These are phyloP conservation scores for Aspergillus jensenii DNA, from an alignment of 2,329 filamentous ascomycete genomes.

Conservation along the genomic window DNA sequence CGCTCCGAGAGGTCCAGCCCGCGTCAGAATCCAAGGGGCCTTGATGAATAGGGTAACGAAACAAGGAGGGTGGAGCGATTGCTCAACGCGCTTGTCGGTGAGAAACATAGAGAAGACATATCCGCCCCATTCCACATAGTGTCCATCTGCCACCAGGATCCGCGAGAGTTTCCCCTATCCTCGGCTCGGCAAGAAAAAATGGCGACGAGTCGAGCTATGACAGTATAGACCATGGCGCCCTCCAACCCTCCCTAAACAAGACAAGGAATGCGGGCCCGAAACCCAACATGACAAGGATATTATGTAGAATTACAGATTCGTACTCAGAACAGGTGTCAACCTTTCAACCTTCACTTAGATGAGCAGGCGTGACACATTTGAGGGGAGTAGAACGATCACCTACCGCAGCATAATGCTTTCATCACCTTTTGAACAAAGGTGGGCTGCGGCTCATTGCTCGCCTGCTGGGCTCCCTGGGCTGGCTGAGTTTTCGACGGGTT, in stretches of 20 bases:
- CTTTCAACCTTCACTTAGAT: constrained; percentile 37
- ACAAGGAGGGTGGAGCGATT: constrained; percentile 10
- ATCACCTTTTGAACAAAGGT: constrained; percentile 88
- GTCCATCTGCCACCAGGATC: constrained; percentile 19
- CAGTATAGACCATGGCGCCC: constrained; percentile 19
- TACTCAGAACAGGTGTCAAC: constrained; percentile 14
- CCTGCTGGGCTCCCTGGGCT: constrained; percentile 53
- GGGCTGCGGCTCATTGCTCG: constrained; percentile 67
- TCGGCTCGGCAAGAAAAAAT: constrained; percentile 10
- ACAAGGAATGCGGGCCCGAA: constrained; percentile 20
- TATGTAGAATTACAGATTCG: constrained; percentile 21
- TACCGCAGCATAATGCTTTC: constrained; percentile 88
- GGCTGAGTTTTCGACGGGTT: constrained; percentile 62
- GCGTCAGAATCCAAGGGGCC: constrained; percentile 13
- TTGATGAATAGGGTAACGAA: constrained; percentile 12
- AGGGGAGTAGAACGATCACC: constrained; percentile 28
- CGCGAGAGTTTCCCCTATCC: constrained; percentile 16
- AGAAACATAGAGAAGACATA: constrained; percentile 17
- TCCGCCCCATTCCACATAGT: constrained; percentile 15
- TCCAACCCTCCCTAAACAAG: constrained; percentile 19
- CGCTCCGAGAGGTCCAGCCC: constrained; percentile 20
- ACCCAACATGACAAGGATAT: constrained; percentile 21
- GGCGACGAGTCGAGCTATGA: constrained; percentile 11
- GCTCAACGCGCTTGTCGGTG: constrained; percentile 3
- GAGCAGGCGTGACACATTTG: constrained; percentile 15